Conservation (phyloP, 768 basidiomycete species). For the Panus rudis region DNA sequence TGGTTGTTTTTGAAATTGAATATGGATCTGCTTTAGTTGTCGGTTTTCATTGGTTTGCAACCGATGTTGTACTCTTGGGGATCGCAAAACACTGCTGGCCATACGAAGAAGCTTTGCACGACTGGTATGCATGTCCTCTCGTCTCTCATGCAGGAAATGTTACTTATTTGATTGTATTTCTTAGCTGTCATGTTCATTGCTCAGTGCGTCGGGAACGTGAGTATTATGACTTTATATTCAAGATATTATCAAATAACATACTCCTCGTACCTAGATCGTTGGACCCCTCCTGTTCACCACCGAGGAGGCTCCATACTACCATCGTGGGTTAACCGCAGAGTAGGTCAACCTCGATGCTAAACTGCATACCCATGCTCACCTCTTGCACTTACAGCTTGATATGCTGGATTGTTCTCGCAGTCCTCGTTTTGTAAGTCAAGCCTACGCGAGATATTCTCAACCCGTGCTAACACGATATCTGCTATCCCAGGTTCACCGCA, state of each 20-base stretch:
- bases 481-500: constrained; percentile 25
- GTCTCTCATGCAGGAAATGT: not conserved
- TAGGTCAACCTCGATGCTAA: constrained; percentile 10
- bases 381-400: constrained; percentile 22
- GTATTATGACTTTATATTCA: constrained; percentile 2
- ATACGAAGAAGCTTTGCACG: constrained; percentile 35
- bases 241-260: not conserved
- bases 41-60: constrained; percentile 31
- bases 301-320: constrained; percentile 32
- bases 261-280: constrained; percentile 20
- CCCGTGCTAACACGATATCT: not conserved
- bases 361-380: not conserved
- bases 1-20: not conserved
- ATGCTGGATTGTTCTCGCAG: constrained; percentile 32
- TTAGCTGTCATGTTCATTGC: constrained; percentile 33
- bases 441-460: not conserved
- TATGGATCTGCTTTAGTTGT: constrained; percentile 17
- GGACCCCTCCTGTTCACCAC: constrained; percentile 33
- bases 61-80: constrained; percentile 37
- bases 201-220: constrained; percentile 38
- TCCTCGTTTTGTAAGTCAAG: constrained; percentile 27
- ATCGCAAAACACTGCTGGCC: constrained; percentile 35
- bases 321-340: constrained; percentile 32
- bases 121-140: constrained; percentile 23
- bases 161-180: not conserved